These are phyloP conservation scores for Paramyrothecium roridum DNA, from an alignment of 2,329 filamentous ascomycete genomes.

Conservation along the genomic window DNA sequence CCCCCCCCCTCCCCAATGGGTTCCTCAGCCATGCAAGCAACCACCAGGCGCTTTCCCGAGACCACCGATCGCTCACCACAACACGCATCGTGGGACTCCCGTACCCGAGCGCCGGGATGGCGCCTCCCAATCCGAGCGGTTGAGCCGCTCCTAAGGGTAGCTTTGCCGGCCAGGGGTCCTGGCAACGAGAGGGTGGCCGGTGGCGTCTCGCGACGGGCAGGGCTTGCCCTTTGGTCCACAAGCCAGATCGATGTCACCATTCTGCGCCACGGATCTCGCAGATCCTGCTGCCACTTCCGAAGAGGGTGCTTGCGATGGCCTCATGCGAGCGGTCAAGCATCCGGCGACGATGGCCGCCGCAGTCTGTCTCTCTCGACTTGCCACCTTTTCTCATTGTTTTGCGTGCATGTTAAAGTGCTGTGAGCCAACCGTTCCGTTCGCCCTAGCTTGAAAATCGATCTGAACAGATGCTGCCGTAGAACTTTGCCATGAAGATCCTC, in stretches of 20 bases:
- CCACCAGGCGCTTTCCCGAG: not conserved
- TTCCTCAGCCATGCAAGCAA: constrained; percentile 2
- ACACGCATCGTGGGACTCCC: not conserved
- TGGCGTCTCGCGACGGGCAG: not conserved
- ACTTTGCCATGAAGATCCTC: not conserved
- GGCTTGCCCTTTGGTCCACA: not conserved
- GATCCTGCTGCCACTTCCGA: not conserved
- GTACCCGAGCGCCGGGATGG: constrained; percentile 2
- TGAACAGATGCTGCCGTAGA: not conserved
- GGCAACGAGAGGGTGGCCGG: not conserved
- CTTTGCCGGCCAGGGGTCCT: not conserved
- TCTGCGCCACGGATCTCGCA: not conserved
- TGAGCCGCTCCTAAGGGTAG: not conserved
- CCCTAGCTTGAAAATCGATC: not conserved
- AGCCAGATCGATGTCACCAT: not conserved
- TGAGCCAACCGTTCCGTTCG: not conserved
- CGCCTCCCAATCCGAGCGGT: not conserved
- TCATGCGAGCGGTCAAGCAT: not conserved
- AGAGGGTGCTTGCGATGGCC: not conserved
- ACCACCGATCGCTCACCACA: not conserved
- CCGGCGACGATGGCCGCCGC: not conserved
- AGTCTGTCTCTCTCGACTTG: not conserved
- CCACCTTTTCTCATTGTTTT: not conserved
- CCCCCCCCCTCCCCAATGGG: not conserved
- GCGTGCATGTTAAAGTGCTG: not conserved